Percentiles rank a stretch among this genome's conserved stretches.
These are phyloP conservation scores for Bipolaris zeicola DNA, from an alignment of 2,329 filamentous ascomycete species.

Conservation along the genomic window DNA sequence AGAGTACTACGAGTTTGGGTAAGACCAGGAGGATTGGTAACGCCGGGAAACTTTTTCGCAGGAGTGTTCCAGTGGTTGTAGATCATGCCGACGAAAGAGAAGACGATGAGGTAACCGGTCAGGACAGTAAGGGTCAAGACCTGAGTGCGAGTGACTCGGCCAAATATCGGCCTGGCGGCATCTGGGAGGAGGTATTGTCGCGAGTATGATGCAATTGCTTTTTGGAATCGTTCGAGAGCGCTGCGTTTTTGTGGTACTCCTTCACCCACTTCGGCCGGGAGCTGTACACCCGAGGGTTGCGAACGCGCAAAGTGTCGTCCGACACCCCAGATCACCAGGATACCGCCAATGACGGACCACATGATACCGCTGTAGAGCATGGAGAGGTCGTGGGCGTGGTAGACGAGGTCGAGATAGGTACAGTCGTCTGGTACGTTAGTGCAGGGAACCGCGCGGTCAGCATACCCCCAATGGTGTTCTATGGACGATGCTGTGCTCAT, in stretches of 20 bases:
- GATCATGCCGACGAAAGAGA: constrained; percentile 67
- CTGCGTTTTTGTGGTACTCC: constrained; percentile 29
- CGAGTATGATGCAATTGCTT: constrained; percentile 50
- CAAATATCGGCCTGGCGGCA: constrained; percentile 63
- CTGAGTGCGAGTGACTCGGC: constrained; percentile 71
- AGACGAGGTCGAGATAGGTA: constrained; percentile 62
- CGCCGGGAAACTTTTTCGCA: constrained; percentile 58
- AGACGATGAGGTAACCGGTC: constrained; percentile 67
- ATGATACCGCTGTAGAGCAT: constrained; percentile 64
- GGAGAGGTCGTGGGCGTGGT: constrained; percentile 59
- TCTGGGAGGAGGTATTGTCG: constrained; percentile 67
- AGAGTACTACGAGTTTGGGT: constrained; percentile 70
- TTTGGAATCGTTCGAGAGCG: constrained; percentile 33
- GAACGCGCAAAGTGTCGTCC: constrained; percentile 38
- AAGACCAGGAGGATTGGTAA: constrained; percentile 55
- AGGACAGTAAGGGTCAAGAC: constrained; percentile 65
- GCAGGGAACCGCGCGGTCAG: constrained; percentile 60
- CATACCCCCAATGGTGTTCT: constrained; percentile 63
- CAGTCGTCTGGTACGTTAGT: constrained; percentile 64
- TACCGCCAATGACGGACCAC: constrained; percentile 59
- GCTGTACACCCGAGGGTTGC: constrained; percentile 33
- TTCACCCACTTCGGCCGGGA: constrained; percentile 30
- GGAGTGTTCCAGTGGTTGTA: constrained; percentile 75
- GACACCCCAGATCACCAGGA: constrained; percentile 54
- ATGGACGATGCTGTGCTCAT: constrained; percentile 46